Conservation (phyloP, 1,284 basidiomycete genomes). For the Microbotryomycetes sp. region DNA sequence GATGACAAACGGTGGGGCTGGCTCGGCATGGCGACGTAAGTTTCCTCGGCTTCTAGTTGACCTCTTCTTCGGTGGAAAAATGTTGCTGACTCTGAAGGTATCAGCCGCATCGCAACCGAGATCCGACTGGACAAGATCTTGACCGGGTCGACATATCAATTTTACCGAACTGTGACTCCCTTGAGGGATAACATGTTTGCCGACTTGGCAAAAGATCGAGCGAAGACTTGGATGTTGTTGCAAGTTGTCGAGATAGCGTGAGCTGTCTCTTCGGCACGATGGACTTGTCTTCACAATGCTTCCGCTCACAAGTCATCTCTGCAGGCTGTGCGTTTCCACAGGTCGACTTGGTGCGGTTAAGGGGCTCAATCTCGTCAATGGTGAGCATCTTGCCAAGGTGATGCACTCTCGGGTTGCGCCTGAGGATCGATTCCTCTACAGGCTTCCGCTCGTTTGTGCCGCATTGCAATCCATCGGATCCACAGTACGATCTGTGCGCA, state of each 20-base stretch:
- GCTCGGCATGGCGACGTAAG: conserved; percentile 6
- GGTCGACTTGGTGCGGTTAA: conserved; percentile 17
- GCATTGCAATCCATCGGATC: conserved; percentile 7
- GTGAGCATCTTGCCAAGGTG: too few species aligned
- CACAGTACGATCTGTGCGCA: conserved; percentile 16
- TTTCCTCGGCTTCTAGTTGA: too few species aligned
- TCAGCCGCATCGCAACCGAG: conserved; percentile 26
- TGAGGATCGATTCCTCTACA: neutral
- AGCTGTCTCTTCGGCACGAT: neutral
- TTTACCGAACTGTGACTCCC: conserved; percentile 12
- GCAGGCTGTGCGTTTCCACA: conserved; percentile 24
- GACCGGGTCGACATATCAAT: conserved; percentile 18
- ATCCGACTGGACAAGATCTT: conserved; percentile 26
- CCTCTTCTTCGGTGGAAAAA: too few species aligned
- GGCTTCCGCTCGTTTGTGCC: conserved; percentile 5
- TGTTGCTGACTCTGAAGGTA: too few species aligned
- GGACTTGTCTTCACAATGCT: neutral
- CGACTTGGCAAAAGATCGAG: conserved; percentile 5
- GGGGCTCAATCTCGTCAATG: neutral
- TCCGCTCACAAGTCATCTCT: neutral
- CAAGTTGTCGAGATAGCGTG: conserved; percentile 21
- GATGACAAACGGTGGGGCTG: conserved; percentile 26
- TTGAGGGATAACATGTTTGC: conserved; percentile 12
- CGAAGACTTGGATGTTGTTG: conserved; percentile 23
- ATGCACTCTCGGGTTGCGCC: too few species aligned